Evolutionary conservation across 2,329 filamentous ascomycete species (phyloP), one percentile per base, ranked within the genome.

Genomic region (Sclerotinia borealis): DNA sequence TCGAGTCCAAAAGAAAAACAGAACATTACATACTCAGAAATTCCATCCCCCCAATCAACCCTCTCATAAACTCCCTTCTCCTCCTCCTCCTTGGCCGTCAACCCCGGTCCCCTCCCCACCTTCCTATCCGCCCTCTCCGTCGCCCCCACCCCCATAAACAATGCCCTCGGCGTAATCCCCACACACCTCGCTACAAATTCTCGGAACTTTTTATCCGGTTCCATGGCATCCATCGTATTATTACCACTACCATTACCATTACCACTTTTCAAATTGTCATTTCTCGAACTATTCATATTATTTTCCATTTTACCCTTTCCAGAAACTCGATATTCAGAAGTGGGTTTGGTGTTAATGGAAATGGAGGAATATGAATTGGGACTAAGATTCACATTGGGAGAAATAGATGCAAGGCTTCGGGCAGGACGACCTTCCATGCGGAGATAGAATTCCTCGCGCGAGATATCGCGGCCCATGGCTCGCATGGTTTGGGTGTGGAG

Each of bases 371-470:
- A 27, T 19, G 39, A 19, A 29, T 34, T 61, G 9, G 13, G 15
- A 15, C 13, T 56, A n/a, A 39, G 8, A 34, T n/a, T n/a, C n/a
- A n/a, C n/a, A n/a, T 34, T 45, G n/a, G 54, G 39, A 25, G 54
- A 45, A 31, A 56, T 31, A 4, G 54, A 39, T 1, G 39, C 17
- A 10, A 25, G 39, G 11, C 54, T 34, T 34, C 54, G 45, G 22
- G 49, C 59, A 3, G 59, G 48, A 27, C 49, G 49, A 27, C 59
- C 59, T 45, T 61, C 59, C 27, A 61, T 54, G 6, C 59, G 27
- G 15, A 61, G 49, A 47, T 61, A 61, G 27, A 61, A 61, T 61
- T 61, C 59, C 4, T 61, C 59, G 37, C 49, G 59, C 13, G 59
- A 45, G 2, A 61, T 19, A 10, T 61, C 49, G 6, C 59, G 59